Percentiles rank a stretch among this genome's conserved stretches.
phyloP scores from a whole-genome alignment of 148 eudicot genomes.

The Fagopyrum tataricum region DNA sequence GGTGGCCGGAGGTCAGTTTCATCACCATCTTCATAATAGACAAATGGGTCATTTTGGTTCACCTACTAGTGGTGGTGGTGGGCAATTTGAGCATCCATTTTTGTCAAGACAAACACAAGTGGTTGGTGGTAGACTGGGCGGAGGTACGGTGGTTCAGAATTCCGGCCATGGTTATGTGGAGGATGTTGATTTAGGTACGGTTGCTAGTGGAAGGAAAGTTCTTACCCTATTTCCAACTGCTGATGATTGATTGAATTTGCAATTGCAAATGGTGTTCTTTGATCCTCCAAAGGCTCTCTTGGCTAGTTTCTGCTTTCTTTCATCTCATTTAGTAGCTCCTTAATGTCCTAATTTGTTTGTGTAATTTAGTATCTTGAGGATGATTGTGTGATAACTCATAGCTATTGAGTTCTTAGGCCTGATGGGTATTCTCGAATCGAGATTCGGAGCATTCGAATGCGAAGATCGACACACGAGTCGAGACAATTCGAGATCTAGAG shows the following conservation, averaged over 20 bases:
- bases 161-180: slow-evolving; percentile 45
- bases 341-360: slow-evolving; percentile 1
- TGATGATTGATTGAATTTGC: slow-evolving; percentile 36
- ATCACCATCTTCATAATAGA: slow-evolving; percentile 35
- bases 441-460: not conserved
- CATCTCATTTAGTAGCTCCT: not conserved
- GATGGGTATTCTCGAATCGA: not conserved
- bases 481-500: not conserved
- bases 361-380: slow-evolving; percentile 4
- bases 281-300: not conserved
- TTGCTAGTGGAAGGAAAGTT: slow-evolving; percentile 47
- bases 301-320: slow-evolving; percentile 10
- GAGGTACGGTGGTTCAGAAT: slow-evolving; percentile 35
- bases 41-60: slow-evolving; percentile 62
- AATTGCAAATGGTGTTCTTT: slow-evolving; percentile 15
- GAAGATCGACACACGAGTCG: too few relatives aligned
- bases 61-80: slow-evolving; percentile 24
- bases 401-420: not conserved
- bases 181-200: slow-evolving; percentile 52
- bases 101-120: slow-evolving; percentile 49
- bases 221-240: slow-evolving; percentile 79
- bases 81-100: slow-evolving; percentile 52
- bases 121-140: slow-evolving; percentile 26
- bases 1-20: slow-evolving; percentile 32
- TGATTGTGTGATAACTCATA: not conserved